Conservation (phyloP, 768 basidiomycete genomes). For the Termitomyces sp. region DNA sequence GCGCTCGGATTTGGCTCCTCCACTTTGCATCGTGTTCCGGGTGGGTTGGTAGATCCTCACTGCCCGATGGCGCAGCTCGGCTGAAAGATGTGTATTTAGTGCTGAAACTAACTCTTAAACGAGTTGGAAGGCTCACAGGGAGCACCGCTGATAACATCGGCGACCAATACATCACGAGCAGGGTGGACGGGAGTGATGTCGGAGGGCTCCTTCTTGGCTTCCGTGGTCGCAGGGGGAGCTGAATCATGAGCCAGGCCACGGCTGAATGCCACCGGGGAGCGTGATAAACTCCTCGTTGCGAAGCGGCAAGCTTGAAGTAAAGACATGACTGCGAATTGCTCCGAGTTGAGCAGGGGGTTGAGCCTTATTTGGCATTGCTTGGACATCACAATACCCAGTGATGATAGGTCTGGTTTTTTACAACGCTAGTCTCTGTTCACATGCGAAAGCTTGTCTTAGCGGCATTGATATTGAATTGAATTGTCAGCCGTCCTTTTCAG, state of each 20-base stretch:
- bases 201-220: slow-evolving; percentile 26
- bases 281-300: slow-evolving; percentile 18
- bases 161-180: slow-evolving; percentile 62
- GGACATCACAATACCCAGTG: not conserved
- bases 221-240: slow-evolving; percentile 20
- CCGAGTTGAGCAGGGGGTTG: not conserved
- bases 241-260: slow-evolving; percentile 29
- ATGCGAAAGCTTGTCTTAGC: too few species aligned
- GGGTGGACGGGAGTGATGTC: slow-evolving; percentile 39
- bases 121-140: slow-evolving; percentile 49
- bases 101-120: not conserved
- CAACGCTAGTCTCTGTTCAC: too few species aligned
- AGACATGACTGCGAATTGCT: slow-evolving; percentile 38
- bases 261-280: slow-evolving; percentile 14
- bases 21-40: slow-evolving; percentile 94
- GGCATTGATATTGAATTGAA: too few species aligned
- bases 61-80: slow-evolving; percentile 76
- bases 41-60: slow-evolving; percentile 94
- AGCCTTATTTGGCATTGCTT: slow-evolving; percentile 8
- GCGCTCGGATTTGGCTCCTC: slow-evolving; percentile 74
- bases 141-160: slow-evolving; percentile 83
- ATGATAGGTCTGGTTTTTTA: too few species aligned
- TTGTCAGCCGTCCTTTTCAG: too few species aligned
- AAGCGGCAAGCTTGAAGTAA: slow-evolving; percentile 42
- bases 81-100: slow-evolving; percentile 30